Conservation (phyloP, 169 alveolate species). For the Plasmodium gonderi region DNA sequence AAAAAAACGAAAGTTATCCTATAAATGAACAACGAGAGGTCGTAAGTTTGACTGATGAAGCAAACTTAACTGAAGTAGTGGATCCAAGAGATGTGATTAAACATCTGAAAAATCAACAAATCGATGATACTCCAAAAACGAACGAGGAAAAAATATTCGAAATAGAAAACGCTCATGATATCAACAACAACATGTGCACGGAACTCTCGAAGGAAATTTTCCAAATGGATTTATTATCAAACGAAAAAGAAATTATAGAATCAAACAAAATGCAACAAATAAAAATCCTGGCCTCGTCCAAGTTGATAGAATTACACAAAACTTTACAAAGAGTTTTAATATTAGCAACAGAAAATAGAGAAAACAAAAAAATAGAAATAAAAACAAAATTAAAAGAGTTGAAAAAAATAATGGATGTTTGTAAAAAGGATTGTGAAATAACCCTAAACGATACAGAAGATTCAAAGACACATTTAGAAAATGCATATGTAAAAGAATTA, state of each 20-base stretch:
- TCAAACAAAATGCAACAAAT: slow-evolving; percentile 54
- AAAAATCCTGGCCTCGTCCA: slow-evolving; percentile 37
- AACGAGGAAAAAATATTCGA: not conserved
- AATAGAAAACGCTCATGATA: not conserved
- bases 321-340: slow-evolving; percentile 9
- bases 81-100: no score
- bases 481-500: slow-evolving; percentile 48
- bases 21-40: no score
- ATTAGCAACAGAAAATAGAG: slow-evolving; percentile 32
- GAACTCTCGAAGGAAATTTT: not conserved
- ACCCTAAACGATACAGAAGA: slow-evolving; percentile 51
- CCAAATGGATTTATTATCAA: not conserved
- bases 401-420: slow-evolving; percentile 59
- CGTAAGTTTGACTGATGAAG: no score
- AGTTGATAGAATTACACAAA: slow-evolving; percentile 53
- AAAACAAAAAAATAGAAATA: slow-evolving; percentile 28
- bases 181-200: not conserved
- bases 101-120: not conserved
- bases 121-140: not conserved
- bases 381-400: slow-evolving; percentile 50
- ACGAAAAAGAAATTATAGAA: slow-evolving; percentile 43
- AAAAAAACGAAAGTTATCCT: no score
- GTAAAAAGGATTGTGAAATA: slow-evolving; percentile 66
- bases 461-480: slow-evolving; percentile 52
- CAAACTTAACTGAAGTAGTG: no score